Evolutionary conservation across 192 early-diverging fungal genomes (phyloP).

Genomic region (Cladochytrium replicatum): DNA sequence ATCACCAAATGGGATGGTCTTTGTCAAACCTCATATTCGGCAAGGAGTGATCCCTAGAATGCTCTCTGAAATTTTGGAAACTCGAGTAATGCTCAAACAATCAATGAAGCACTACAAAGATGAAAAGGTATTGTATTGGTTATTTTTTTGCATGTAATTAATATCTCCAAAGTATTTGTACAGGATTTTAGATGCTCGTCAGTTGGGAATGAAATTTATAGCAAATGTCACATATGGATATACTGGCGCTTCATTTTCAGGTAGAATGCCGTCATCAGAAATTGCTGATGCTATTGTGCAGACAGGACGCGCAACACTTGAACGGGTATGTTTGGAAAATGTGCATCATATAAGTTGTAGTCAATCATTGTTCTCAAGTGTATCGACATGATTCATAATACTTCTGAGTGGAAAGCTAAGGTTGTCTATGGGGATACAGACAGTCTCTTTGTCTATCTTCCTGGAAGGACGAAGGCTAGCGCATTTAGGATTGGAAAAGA

Average conservation of each 20-base stretch:
- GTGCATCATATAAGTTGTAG: background rate
- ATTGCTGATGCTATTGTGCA: conserved; percentile 89
- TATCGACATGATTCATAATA: conserved; percentile 55
- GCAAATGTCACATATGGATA: conserved; percentile 94
- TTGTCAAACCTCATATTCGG: conserved; percentile 75
- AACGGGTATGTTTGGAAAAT: conserved; percentile 31
- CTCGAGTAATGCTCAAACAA: conserved; percentile 80
- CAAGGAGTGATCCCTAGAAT: conserved; percentile 69
- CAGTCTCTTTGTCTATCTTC: conserved; percentile 70
- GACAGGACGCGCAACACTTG: conserved; percentile 73
- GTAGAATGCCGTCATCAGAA: conserved; percentile 81
- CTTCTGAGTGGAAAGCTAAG: conserved; percentile 53
- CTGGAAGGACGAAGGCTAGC: conserved; percentile 51
- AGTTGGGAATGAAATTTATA: conserved; percentile 79
- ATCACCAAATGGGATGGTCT: conserved; percentile 76
- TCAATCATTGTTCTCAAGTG: conserved; percentile 19
- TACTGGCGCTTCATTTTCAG: conserved; percentile 70
- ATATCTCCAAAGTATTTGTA: conserved; percentile 30
- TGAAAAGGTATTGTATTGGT: conserved; percentile 29
- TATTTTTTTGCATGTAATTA: background rate
- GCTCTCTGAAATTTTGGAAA: conserved; percentile 80
- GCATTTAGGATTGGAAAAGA: conserved; percentile 78
- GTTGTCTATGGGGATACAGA: conserved; percentile 96
- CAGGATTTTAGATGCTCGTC: conserved; percentile 67
- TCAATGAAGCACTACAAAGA: conserved; percentile 64